A percentile compares a stretch with the other conserved stretches of the same genome.
phyloP scores from a whole-genome alignment of 1,284 basidiomycete genomes.

The Apiotrichum sp. region DNA sequence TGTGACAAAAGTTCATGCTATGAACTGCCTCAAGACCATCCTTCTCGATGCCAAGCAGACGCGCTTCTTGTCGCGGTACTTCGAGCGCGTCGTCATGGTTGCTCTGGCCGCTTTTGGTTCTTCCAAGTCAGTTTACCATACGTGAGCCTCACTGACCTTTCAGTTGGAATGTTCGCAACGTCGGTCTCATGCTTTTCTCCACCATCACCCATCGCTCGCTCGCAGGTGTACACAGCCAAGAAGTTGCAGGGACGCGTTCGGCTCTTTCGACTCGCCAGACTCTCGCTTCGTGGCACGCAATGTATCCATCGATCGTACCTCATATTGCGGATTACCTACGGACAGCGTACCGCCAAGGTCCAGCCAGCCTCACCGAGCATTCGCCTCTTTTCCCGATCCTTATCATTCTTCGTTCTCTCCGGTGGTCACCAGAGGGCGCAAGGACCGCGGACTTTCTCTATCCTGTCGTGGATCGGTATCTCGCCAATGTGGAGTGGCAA shows the following conservation, averaged over 20 bases:
- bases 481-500: conserved; percentile 35
- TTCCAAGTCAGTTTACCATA: conserved; percentile 29
- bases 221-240: conserved; percentile 25
- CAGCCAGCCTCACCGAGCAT: conserved; percentile 20
- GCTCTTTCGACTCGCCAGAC: conserved; percentile 32
- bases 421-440: conserved; percentile 24
- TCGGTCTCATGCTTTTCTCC: conserved; percentile 44
- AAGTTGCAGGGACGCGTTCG: conserved; percentile 24
- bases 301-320: conserved; percentile 35
- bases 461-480: conserved; percentile 21
- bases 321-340: conserved; percentile 24
- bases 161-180: conserved; percentile 48
- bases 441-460: conserved; percentile 22
- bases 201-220: conserved; percentile 40
- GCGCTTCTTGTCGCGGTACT: conserved; percentile 30
- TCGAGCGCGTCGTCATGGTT: conserved; percentile 37
- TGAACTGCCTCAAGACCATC: conserved; percentile 45
- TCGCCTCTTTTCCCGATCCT: conserved; percentile 42
- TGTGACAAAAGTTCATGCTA: conserved; percentile 42
- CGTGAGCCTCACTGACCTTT: neutral
- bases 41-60: conserved; percentile 42
- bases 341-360: neutral
- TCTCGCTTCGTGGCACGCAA: conserved; percentile 30
- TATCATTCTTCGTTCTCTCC: conserved; percentile 39
- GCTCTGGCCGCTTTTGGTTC: conserved; percentile 41